Conservation (phyloP, 148 eudicot genomes). For the Gaultheria prostrata region DNA sequence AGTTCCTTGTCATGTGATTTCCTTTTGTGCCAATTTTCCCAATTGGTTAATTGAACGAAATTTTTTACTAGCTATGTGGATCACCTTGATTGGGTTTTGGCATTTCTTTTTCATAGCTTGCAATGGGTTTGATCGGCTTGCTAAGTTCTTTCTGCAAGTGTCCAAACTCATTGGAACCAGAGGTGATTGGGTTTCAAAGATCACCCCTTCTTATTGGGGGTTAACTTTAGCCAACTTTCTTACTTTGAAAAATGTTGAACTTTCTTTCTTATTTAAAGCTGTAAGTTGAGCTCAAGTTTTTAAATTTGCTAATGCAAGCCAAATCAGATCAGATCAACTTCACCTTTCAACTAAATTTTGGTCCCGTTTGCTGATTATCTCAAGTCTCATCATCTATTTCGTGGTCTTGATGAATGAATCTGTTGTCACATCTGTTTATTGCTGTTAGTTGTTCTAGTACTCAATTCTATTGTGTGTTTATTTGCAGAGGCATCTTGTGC, state of each 20-base stretch:
- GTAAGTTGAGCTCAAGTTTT: not conserved
- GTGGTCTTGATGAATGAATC: not conserved
- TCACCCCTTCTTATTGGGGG: not conserved
- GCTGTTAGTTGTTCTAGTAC: not conserved
- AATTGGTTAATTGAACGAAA: not conserved
- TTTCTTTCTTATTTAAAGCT: too few species aligned
- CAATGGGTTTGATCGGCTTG: not conserved
- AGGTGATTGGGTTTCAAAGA: not conserved
- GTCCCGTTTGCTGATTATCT: not conserved
- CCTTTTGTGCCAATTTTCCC: not conserved
- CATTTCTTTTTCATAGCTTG: not conserved
- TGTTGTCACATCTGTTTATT: not conserved
- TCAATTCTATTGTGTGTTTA: not conserved
- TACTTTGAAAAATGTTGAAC: constrained; percentile 5
- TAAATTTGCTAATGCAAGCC: not conserved
- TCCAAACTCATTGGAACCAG: not conserved
- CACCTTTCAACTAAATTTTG: not conserved
- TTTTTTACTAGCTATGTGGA: not conserved
- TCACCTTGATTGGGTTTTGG: not conserved
- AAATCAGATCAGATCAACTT: not conserved
- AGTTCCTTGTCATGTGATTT: not conserved
- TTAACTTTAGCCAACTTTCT: not conserved
- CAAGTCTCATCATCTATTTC: not conserved
- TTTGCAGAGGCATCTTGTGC: constrained; percentile 92
- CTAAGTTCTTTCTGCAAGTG: not conserved